Evolutionary conservation across 305 asterid species (phyloP).

Genomic region (Rubia tinctorum): DNA sequence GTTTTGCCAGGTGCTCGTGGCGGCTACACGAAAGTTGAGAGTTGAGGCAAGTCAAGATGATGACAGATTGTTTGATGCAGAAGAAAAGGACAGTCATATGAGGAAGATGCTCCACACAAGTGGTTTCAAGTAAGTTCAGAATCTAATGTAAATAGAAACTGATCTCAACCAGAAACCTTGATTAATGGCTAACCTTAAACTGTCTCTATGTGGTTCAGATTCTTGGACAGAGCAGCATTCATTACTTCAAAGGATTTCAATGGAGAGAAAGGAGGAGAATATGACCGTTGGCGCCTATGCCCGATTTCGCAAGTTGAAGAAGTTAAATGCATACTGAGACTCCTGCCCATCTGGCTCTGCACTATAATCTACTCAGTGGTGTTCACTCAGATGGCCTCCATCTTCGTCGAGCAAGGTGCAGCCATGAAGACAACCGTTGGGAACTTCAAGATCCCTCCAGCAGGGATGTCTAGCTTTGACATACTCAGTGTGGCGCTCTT

Average conservation of each 20-base stretch:
- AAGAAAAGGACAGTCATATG: slow-evolving; percentile 19
- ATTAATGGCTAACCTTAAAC: neutral
- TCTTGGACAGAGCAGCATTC: slow-evolving; percentile 53
- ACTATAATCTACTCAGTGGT: slow-evolving; percentile 58
- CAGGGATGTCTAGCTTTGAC: slow-evolving; percentile 57
- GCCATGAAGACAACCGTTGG: slow-evolving; percentile 41
- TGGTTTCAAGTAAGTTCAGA: slow-evolving; percentile 46
- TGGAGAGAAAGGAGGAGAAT: slow-evolving; percentile 21
- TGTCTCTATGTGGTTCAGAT: slow-evolving; percentile 24
- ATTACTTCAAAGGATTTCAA: slow-evolving; percentile 37
- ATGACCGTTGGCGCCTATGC: slow-evolving; percentile 43
- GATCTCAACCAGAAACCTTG: neutral
- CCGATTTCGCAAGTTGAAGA: slow-evolving; percentile 55
- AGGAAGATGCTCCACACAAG: slow-evolving; percentile 53
- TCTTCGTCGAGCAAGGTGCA: slow-evolving; percentile 59
- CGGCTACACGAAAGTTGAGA: slow-evolving; percentile 38
- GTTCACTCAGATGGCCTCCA: slow-evolving; percentile 58
- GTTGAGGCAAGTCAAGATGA: slow-evolving; percentile 26
- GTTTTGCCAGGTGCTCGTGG: slow-evolving; percentile 40
- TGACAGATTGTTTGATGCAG: slow-evolving; percentile 26
- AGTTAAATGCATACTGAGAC: slow-evolving; percentile 45
- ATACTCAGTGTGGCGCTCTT: slow-evolving; percentile 43
- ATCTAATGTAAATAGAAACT: neutral
- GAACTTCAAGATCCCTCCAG: slow-evolving; percentile 41
- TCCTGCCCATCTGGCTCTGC: slow-evolving; percentile 57